Evolutionary conservation across 306 rosid genomes (phyloP), one percentile per base, ranked within the genome.

Genomic region (Fragaria ananassa): DNA sequence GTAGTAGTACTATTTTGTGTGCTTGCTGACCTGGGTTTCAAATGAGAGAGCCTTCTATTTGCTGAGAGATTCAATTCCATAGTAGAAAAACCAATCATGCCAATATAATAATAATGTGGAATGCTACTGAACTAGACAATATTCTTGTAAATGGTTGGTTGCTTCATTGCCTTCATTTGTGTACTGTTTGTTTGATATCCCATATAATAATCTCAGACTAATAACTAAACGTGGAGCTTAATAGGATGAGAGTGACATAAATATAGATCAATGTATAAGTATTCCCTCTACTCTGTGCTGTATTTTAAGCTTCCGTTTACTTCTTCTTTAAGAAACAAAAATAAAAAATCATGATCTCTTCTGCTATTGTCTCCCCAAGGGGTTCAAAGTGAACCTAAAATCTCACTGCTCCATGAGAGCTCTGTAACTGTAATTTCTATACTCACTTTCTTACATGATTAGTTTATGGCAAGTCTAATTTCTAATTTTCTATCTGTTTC

Each of bases 1-100:
- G 56, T 56, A 60, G 39, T 13, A 27, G 37, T 31, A 6, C 41
- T 49, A 34, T 71, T 34, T 71, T 35, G 64, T 71, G 75, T 17
- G 75, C 75, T 10, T 71, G 75, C 75, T 72, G 68, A 72, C 25
- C 67, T 72, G 76, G 50, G 31, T 47, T 56, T 57, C 76, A 72
- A 72, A 72, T 41, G 12, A 74, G 69, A 3, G 31, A 74, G 41
- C 41, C 67, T 57, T 57, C 56, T 44, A 73, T 73, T 73, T 73
- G 69, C 77, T 27, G 69, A 35, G 57, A 25, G 10, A 61, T 27
- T 25, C 39, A 61, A 58, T 62, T 29, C 44, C 19, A 25, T 74
- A 4, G 56, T 31, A 42, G 69, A 60, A 41, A 60, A 44, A 10
- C 35, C 58, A 65, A 60, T 60, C 45, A 27, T 74, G 60, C 19